Evolutionary conservation across 2,329 filamentous ascomycete species (phyloP), one percentile per base, ranked within the genome.

Genomic region (Aspergillus ibericus): DNA sequence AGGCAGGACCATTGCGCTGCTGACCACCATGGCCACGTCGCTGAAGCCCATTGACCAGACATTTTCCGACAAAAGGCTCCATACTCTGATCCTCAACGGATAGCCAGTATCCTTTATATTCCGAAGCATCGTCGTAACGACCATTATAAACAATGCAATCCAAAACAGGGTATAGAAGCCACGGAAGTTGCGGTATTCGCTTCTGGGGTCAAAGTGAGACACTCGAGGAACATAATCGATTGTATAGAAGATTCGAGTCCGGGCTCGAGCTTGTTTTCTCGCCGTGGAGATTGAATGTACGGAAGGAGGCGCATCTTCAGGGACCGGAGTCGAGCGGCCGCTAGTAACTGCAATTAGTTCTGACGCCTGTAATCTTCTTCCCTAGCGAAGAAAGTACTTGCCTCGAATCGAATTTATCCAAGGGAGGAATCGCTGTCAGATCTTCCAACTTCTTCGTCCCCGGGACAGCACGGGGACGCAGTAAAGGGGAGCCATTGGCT

Each of bases 101-200:
- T 89, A 91, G 20, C 95, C 95, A 0, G 92, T 97, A 72, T 98
- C 95, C 75, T 93, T 96, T 71, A 95, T 86, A 75, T 96, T 98
- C 69, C 93, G 87, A 70, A 97, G 78, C 81, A 92, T 91, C n/a
- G 91, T 91, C 2, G 93, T 98, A 62, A 96, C 88, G 68, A 93
- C 92, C 93, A 99, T 96, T 75, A 99, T 96, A 66, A 91, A 91
- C 59, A 99, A 82, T 9, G 92, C 92, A 64, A 99, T 93, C 95
- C 95, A 99, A 79, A 99, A 99, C 36, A 99, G 85, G 55, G 95
- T 91, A 79, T 97, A 99, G 83, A 99, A 99, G 72, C 95, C 95
- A 68, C 92, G 87, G 74, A 99, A 99, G 76, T 99, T 92, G 70
- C 88, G 88, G 74, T 98, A 93, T 70, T 96, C 92, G 75, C 91